phyloP scores from a whole-genome alignment of 179 eudicot species.

The Gypsophila paniculata region DNA sequence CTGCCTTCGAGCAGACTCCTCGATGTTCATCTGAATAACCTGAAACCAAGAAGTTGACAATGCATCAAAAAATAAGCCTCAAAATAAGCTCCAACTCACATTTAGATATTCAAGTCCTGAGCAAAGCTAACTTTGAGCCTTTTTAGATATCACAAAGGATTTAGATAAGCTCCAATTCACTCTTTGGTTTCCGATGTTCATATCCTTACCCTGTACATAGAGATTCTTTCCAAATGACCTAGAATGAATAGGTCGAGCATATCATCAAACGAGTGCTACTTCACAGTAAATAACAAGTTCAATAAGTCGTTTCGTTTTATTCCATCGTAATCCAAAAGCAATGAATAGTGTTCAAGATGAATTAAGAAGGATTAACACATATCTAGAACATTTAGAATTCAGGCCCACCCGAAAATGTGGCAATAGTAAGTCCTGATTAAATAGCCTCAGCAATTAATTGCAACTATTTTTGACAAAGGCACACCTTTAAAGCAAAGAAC shows the following conservation, averaged over 20 bases:
- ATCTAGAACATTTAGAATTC: not conserved
- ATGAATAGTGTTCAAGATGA: not conserved
- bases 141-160: not conserved
- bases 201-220: no score
- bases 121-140: not conserved
- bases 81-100: not conserved
- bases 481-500: conserved; percentile 95
- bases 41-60: conserved; percentile 33
- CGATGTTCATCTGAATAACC: conserved; percentile 96
- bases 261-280: no score
- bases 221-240: no score
- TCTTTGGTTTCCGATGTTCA: not conserved
- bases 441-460: not conserved
- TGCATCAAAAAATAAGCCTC: conserved; percentile 8
- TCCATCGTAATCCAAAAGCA: no score
- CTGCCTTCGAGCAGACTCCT: conserved; percentile 74
- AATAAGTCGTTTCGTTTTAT: no score
- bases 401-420: not conserved
- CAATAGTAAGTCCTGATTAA: not conserved
- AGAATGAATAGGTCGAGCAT: no score
- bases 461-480: no score
- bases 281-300: no score
- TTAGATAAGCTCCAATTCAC: not conserved
- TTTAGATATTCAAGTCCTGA: not conserved
- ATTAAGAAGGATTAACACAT: not conserved